A percentile compares a stretch with the other conserved stretches of the same genome.
Evolutionary conservation across 495 filamentous ascomycete species (phyloP).

Genomic region (Arthonia radiata): DNA sequence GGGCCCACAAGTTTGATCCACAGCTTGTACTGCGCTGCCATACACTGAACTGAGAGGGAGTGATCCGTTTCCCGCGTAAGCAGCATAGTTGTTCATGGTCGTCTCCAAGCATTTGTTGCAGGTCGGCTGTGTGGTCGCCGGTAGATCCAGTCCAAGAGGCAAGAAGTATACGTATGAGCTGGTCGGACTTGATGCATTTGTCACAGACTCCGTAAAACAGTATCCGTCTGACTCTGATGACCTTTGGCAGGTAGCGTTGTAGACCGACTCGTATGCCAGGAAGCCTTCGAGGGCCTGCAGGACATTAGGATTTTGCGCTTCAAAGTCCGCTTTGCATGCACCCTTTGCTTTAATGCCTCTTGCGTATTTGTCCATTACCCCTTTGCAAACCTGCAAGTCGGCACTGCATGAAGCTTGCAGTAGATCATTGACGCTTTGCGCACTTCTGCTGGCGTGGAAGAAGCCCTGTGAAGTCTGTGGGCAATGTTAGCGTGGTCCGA

Average conservation of each 20-base stretch:
- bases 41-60: constrained; percentile 36
- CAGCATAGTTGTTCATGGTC: constrained; percentile 44
- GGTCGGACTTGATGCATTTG: constrained; percentile 37
- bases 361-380: constrained; percentile 34
- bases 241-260: constrained; percentile 49
- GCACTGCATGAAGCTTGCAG: constrained; percentile 48
- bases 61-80: constrained; percentile 29
- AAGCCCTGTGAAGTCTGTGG: constrained; percentile 40
- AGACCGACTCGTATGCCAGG: constrained; percentile 47
- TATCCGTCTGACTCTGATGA: constrained; percentile 29
- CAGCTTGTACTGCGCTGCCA: constrained; percentile 30
- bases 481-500: not conserved
- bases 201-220: constrained; percentile 67
- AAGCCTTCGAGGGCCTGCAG: constrained; percentile 47
- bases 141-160: constrained; percentile 47
- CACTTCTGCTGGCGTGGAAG: constrained; percentile 44
- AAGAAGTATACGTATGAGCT: constrained; percentile 65
- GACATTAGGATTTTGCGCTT: constrained; percentile 39
- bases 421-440: constrained; percentile 37
- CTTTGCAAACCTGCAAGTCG: constrained; percentile 30
- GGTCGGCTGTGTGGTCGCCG: constrained; percentile 32
- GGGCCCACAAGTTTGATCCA: constrained; percentile 40
- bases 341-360: constrained; percentile 24
- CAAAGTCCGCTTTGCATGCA: constrained; percentile 50
- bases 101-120: constrained; percentile 43